Percentiles rank a stretch among this genome's conserved stretches.
Evolutionary conservation across 2,329 filamentous ascomycete genomes (phyloP).

Genomic region (Penicillium crustosum): DNA sequence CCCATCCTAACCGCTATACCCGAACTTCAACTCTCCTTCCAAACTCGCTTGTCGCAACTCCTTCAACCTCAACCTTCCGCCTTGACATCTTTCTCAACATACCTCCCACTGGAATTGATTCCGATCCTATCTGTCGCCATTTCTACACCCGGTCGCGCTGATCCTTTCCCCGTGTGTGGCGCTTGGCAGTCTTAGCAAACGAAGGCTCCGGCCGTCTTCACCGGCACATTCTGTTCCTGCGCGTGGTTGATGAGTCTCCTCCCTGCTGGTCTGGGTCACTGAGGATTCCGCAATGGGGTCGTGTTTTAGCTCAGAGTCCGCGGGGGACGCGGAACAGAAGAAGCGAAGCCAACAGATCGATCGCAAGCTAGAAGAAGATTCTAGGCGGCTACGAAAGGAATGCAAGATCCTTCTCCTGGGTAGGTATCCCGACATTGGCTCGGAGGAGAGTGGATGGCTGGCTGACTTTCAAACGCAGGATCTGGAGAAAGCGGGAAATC

Average conservation of each 20-base stretch:
- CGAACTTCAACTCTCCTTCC: slow-evolving; percentile 5
- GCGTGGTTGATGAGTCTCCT: slow-evolving; percentile 25
- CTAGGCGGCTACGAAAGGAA: slow-evolving; percentile 86
- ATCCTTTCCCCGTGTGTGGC: slow-evolving; percentile 15
- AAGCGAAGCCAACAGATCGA: slow-evolving; percentile 97
- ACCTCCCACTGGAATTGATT: not conserved
- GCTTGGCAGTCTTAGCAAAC: slow-evolving; percentile 15
- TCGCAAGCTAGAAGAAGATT: slow-evolving; percentile 89
- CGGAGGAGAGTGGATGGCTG: slow-evolving; percentile 5
- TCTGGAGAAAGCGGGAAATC: slow-evolving; percentile 99
- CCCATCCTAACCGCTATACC: not conserved
- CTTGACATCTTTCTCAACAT: not conserved
- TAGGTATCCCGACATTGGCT: slow-evolving; percentile 41
- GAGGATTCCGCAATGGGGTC: slow-evolving; percentile 67
- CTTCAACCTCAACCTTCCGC: slow-evolving; percentile 1
- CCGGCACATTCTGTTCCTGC: slow-evolving; percentile 30
- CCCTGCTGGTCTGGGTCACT: slow-evolving; percentile 25
- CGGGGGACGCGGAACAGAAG: slow-evolving; percentile 84
- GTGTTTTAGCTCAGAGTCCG: slow-evolving; percentile 82
- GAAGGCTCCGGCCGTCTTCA: slow-evolving; percentile 24
- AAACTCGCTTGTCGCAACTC: slow-evolving; percentile 11
- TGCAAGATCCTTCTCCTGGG: slow-evolving; percentile 97
- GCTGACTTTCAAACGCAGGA: slow-evolving; percentile 54
- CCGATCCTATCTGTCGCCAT: slow-evolving; percentile 3
- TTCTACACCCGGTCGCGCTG: not conserved